Evolutionary conservation across 495 filamentous ascomycete genomes (phyloP).

Genomic region (Aspergillus coremiiformis): DNA sequence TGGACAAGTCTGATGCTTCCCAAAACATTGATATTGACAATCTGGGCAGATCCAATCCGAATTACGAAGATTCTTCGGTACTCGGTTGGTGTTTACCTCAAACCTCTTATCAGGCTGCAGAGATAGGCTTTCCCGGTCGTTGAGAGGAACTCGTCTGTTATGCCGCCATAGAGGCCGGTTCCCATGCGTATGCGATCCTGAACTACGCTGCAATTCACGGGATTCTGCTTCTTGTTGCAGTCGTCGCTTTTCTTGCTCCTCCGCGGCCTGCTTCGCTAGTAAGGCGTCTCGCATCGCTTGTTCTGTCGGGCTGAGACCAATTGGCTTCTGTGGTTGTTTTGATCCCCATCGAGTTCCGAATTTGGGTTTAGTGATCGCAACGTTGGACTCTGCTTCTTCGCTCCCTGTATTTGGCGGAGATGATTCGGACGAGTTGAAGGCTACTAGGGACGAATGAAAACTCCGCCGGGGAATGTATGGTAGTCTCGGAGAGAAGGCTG

Average conservation of each 20-base stretch:
- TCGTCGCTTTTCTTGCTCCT: neutral
- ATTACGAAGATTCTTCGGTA: slow-evolving; percentile 6
- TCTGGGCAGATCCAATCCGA: slow-evolving; percentile 29
- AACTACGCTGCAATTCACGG: neutral
- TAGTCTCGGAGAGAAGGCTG: slow-evolving; percentile 15
- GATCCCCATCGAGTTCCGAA: slow-evolving; percentile 17
- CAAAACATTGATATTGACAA: slow-evolving; percentile 22
- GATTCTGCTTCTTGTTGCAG: neutral
- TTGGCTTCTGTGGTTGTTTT: slow-evolving; percentile 15
- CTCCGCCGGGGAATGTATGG: slow-evolving; percentile 15
- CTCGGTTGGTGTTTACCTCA: neutral
- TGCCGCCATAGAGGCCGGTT: neutral
- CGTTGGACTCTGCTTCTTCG: neutral
- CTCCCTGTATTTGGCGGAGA: slow-evolving; percentile 6
- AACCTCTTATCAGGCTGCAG: slow-evolving; percentile 9
- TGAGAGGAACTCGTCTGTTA: neutral
- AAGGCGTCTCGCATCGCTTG: slow-evolving; percentile 28
- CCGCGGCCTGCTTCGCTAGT: slow-evolving; percentile 14
- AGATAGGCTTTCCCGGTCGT: slow-evolving; percentile 6
- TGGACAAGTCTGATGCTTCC: slow-evolving; percentile 21
- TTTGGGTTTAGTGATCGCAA: slow-evolving; percentile 3
- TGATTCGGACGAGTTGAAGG: slow-evolving; percentile 18
- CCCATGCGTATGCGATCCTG: neutral
- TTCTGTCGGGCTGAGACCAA: slow-evolving; percentile 29
- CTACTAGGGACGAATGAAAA: slow-evolving; percentile 24